Base-by-base conservation (phyloP, 257 asterid genomes). In the Misopates orontium region DNA sequence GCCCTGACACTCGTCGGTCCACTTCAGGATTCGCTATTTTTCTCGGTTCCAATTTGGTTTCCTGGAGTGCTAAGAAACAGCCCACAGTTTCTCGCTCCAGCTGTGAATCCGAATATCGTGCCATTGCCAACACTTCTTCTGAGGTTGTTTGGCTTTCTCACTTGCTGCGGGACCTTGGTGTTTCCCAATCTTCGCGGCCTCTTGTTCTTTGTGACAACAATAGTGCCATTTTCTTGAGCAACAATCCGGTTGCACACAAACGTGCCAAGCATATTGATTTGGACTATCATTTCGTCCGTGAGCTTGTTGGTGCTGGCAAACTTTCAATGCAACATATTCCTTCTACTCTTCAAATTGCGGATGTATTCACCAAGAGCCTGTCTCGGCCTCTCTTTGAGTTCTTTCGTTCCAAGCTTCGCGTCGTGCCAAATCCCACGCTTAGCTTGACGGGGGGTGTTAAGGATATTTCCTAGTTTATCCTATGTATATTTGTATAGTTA, bases 31-130 rank as follows among this genome's bases (percentile, higher is more conserved):
- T 21, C 12, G 22, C 18, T 10, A 12, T 22, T 54, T 63, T 18
- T 23, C 20, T 63, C 24, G 68, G 68, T 0, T 2, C 36, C 5
- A 63, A 16, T 53, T 11, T 66, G 5, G 23, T 66, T 2, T 67
- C 10, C 0, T 66, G 56, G 64, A 36, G 40, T 5, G 18, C 45
- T 2, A 39, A 44, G n/a, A 23, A 23, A 0, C 14, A 67, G 5
- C 21, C 40, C 3, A 22, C 39, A 36, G 45, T 41, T 9, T 67
- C 56, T 23, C 41, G 32, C 0, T 55, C 71, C 0, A 40, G 53
- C 22, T 10, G 22, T 4, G 42, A 66, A 8, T n/a, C 25, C 3
- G 53, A 66, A 23, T 51, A 51, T 9, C 50, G 62, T 0, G 23
- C 64, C 2, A 1, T 55, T 11, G 44, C 31, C 7, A 8, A 52